phyloP scores from a whole-genome alignment of 306 rosid species.

The Prunus mongolica region DNA sequence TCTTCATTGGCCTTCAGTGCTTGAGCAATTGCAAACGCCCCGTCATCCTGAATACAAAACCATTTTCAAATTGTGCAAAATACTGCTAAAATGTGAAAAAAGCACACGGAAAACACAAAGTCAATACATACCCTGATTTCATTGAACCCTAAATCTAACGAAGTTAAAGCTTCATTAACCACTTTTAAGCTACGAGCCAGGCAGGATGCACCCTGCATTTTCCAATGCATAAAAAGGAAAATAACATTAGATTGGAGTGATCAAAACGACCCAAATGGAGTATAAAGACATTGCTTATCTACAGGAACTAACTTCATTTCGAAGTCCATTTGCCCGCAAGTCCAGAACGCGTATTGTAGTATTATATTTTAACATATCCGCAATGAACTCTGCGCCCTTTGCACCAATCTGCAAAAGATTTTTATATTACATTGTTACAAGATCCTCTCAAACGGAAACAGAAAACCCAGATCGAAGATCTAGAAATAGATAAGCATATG shows the following conservation, averaged over 20 bases:
- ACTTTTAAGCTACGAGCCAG: conserved; percentile 98
- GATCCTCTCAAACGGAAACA: neutral
- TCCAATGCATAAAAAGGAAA: conserved; percentile 2
- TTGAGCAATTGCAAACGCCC: conserved; percentile 97
- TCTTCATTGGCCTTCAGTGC: conserved; percentile 94
- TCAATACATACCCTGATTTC: conserved; percentile 75
- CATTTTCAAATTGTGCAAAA: conserved; percentile 12
- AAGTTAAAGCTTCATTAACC: conserved; percentile 90
- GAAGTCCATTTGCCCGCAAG: conserved; percentile 85
- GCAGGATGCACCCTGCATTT: conserved; percentile 78
- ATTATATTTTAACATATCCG: conserved; percentile 88
- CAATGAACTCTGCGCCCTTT: conserved; percentile 83
- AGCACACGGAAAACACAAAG: neutral
- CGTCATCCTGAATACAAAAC: conserved; percentile 71
- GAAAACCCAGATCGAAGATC: neutral
- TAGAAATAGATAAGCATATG: neutral
- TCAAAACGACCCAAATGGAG: neutral
- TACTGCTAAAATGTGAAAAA: conserved; percentile 3
- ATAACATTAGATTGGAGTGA: conserved; percentile 9
- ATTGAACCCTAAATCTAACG: conserved; percentile 88
- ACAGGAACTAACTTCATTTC: conserved; percentile 70
- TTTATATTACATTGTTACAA: conserved; percentile 4
- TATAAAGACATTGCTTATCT: neutral
- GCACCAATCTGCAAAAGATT: conserved; percentile 71
- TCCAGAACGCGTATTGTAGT: conserved; percentile 82